A percentile compares a stretch with the other conserved stretches of the same genome.
These are phyloP conservation scores for Ilyonectria robusta DNA, from an alignment of 2,329 filamentous ascomycete genomes.

Conservation along the genomic window DNA sequence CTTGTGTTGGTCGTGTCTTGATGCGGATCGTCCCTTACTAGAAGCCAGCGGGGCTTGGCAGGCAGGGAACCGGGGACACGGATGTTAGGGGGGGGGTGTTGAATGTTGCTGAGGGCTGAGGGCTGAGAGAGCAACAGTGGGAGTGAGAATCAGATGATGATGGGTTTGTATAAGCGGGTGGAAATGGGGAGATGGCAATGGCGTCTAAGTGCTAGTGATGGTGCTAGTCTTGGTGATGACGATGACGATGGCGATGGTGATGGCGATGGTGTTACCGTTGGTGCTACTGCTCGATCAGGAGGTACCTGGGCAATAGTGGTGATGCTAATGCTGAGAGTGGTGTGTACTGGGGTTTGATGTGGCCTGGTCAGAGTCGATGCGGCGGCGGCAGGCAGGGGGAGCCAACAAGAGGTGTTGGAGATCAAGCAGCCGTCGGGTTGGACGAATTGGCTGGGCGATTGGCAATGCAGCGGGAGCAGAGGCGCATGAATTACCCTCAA, in stretches of 20 bases:
- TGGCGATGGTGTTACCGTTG: neutral
- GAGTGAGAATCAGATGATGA: neutral
- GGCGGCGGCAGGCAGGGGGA: neutral
- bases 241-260: neutral
- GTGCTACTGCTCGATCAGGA: slow-evolving; percentile 2
- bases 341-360: slow-evolving; percentile 3
- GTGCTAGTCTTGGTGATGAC: neutral
- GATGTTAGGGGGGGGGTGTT: neutral
- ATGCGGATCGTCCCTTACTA: slow-evolving; percentile 22
- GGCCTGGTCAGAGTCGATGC: slow-evolving; percentile 1
- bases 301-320: neutral
- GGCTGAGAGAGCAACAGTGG: neutral
- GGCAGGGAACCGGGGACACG: slow-evolving; percentile 6
- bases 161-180: neutral
- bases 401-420: neutral
- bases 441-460: neutral
- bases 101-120: neutral
- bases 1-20: slow-evolving; percentile 15
- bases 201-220: neutral
- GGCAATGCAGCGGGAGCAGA: neutral
- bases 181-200: neutral
- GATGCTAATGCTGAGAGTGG: slow-evolving; percentile 1
- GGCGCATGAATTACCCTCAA: slow-evolving; percentile 19
- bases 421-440: neutral
- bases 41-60: slow-evolving; percentile 15